Evolutionary conservation across 2,329 filamentous ascomycete genomes (phyloP).

Genomic region (Onygenales sp.): DNA sequence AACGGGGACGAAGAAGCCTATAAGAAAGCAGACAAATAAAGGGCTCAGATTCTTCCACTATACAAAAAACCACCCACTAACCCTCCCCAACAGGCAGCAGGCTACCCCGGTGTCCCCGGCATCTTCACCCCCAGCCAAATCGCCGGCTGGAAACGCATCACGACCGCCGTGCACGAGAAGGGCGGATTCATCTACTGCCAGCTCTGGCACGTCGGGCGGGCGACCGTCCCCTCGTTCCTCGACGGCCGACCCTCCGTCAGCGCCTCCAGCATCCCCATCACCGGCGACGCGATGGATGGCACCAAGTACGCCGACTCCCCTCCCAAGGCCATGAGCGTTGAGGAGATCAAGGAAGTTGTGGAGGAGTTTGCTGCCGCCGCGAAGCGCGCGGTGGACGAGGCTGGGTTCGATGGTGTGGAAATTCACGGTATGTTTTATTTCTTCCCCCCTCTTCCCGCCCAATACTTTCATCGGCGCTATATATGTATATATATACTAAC

Average conservation of each 20-base stretch:
- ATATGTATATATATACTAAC: neutral
- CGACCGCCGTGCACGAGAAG: slow-evolving; percentile 54
- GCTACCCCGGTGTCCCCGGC: slow-evolving; percentile 46
- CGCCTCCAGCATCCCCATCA: slow-evolving; percentile 31
- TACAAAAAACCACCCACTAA: neutral
- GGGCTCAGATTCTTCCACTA: neutral
- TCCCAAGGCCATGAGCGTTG: slow-evolving; percentile 23
- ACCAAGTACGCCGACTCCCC: slow-evolving; percentile 9
- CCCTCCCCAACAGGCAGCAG: slow-evolving; percentile 34
- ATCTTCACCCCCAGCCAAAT: slow-evolving; percentile 49
- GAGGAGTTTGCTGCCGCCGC: slow-evolving; percentile 37
- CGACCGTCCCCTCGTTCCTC: slow-evolving; percentile 32
- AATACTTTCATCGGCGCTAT: neutral
- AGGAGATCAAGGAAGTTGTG: slow-evolving; percentile 36
- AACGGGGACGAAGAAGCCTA: neutral
- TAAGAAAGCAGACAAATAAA: neutral
- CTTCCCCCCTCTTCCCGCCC: neutral
- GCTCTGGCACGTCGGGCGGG: slow-evolving; percentile 53
- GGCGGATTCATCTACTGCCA: slow-evolving; percentile 53
- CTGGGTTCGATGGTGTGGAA: slow-evolving; percentile 45
- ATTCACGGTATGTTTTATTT: slow-evolving; percentile 27
- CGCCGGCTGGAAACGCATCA: slow-evolving; percentile 50
- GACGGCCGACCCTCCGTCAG: slow-evolving; percentile 24
- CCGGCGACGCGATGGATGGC: slow-evolving; percentile 16
- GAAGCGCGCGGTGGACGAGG: slow-evolving; percentile 41